Evolutionary conservation across 139 green algal species (phyloP), one percentile per base, ranked within the genome.

Genomic region (Chlorella vulgaris): DNA sequence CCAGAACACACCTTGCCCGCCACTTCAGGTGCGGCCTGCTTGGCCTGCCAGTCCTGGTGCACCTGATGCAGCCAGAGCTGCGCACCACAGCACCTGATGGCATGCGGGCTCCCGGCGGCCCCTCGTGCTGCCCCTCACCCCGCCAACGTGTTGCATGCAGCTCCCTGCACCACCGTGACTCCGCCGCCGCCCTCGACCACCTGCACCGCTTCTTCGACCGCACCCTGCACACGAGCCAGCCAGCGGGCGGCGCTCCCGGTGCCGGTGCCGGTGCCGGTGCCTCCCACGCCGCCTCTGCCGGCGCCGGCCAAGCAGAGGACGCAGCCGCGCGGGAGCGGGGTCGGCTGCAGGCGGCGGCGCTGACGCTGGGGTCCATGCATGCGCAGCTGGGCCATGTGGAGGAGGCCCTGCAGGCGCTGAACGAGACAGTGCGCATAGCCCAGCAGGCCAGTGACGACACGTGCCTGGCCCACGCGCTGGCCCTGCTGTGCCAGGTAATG

Each of bases 361-460:
- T 94, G 3, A 84, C 43, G 47, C 82, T 94, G 50, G 88, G 82
- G 13, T n/a, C 81, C 18, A 73, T 85, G 36, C 89, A 94, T 63
- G 75, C 81, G 1, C 69, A 75, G 35, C 74, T 91, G 42, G 89
- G 89, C 21, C 86, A 92, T 55, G 63, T 88, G 38, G 43, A 91
- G 74, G 83, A 86, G 67, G 87, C 89, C 18, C 55, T 91, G 69
- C 78, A 86, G 29, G 78, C 85, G 7, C 76, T 93, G 51, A 91
- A 90, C 70, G 90, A 94, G 77, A 77, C 87, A 18, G 74, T 94
- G 82, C 80, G 90, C 28, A 74, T 91, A 1, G 87, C 90, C 0
- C 88, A 93, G 85, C 84, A 89, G 83, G 28, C 36, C 70, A 69
- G 60, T 36, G 87, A 93, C 74, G 62, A 89, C 42, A 38, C 53